Conservation (phyloP, 495 filamentous ascomycete species). For the Tuber umbilicatum region DNA sequence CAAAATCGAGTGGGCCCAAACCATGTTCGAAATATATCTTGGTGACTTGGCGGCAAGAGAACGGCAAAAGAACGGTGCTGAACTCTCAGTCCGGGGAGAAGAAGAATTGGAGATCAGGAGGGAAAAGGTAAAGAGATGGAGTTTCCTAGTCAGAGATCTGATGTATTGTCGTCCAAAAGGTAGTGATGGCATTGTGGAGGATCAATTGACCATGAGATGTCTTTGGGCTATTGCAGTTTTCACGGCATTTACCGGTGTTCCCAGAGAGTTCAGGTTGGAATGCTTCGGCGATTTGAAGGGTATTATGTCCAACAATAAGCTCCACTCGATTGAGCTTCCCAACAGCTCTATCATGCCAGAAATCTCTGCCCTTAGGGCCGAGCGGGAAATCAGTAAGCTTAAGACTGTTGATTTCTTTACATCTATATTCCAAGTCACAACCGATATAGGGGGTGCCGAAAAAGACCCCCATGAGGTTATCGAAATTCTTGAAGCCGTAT, state of each 20-base stretch:
- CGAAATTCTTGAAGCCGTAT: slow-evolving; percentile 83
- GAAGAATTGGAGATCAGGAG: slow-evolving; percentile 55
- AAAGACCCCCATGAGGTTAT: slow-evolving; percentile 73
- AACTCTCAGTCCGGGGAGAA: slow-evolving; percentile 50
- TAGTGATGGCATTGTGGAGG: slow-evolving; percentile 41
- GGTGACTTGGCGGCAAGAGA: slow-evolving; percentile 44
- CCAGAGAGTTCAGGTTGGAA: slow-evolving; percentile 68
- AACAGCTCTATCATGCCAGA: slow-evolving; percentile 89
- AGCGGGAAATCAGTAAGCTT: slow-evolving; percentile 81
- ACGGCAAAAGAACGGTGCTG: slow-evolving; percentile 21
- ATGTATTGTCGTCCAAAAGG: slow-evolving; percentile 44
- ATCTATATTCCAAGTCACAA: slow-evolving; percentile 60
- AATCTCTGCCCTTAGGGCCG: slow-evolving; percentile 69
- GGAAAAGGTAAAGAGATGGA: slow-evolving; percentile 70
- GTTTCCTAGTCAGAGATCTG: slow-evolving; percentile 58
- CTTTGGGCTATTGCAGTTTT: slow-evolving; percentile 79
- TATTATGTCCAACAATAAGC: slow-evolving; percentile 45
- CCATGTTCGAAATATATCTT: slow-evolving; percentile 80
- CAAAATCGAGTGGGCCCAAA: slow-evolving; percentile 56
- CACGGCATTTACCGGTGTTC: slow-evolving; percentile 60
- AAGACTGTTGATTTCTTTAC: slow-evolving; percentile 96
- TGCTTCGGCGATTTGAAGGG: slow-evolving; percentile 69
- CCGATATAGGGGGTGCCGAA: slow-evolving; percentile 46
- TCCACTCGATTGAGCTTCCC: slow-evolving; percentile 56
- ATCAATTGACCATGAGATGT: slow-evolving; percentile 56